A percentile compares a stretch with the other conserved stretches of the same genome.
Evolutionary conservation across 2,329 filamentous ascomycete genomes (phyloP).

Genomic region (Plenodomus biglobosus): DNA sequence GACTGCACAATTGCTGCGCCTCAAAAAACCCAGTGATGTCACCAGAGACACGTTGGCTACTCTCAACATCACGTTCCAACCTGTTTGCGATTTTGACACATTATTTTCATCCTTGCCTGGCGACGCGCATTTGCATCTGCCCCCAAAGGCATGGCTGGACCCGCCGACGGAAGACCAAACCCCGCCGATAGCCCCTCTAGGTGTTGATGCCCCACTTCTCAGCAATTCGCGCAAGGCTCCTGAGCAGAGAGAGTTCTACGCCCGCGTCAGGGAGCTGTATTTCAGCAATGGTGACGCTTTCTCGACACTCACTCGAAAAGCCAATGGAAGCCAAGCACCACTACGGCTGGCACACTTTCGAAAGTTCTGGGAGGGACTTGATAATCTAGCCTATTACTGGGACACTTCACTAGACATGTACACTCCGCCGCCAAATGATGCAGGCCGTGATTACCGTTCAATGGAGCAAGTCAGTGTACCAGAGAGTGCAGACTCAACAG

Average conservation of each 20-base stretch:
- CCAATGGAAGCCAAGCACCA: constrained; percentile 49
- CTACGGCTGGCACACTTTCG: constrained; percentile 58
- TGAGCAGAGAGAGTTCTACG: constrained; percentile 52
- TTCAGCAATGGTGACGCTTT: constrained; percentile 61
- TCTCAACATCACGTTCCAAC: constrained; percentile 48
- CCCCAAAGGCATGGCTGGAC: constrained; percentile 42
- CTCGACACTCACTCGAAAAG: constrained; percentile 55
- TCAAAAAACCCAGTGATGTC: constrained; percentile 49
- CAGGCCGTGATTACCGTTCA: constrained; percentile 2
- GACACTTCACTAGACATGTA: constrained; percentile 62
- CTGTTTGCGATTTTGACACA: constrained; percentile 44
- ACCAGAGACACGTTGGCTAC: constrained; percentile 43
- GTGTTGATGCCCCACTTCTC: constrained; percentile 37
- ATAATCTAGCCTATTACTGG: constrained; percentile 64
- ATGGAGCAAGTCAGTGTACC: constrained; percentile 4
- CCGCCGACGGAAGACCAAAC: constrained; percentile 25
- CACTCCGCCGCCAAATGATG: constrained; percentile 31
- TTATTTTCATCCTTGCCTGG: constrained; percentile 39
- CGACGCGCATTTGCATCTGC: constrained; percentile 43
- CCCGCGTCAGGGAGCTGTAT: constrained; percentile 54
- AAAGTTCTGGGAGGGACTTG: constrained; percentile 62
- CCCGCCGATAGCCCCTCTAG: constrained; percentile 25
- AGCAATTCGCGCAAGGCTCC: constrained; percentile 55
- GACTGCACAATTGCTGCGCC: constrained; percentile 46
- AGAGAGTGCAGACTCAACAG: constrained; percentile 1